Base-by-base conservation (phyloP, 495 filamentous ascomycete species). In the Penicillium desertorum region DNA sequence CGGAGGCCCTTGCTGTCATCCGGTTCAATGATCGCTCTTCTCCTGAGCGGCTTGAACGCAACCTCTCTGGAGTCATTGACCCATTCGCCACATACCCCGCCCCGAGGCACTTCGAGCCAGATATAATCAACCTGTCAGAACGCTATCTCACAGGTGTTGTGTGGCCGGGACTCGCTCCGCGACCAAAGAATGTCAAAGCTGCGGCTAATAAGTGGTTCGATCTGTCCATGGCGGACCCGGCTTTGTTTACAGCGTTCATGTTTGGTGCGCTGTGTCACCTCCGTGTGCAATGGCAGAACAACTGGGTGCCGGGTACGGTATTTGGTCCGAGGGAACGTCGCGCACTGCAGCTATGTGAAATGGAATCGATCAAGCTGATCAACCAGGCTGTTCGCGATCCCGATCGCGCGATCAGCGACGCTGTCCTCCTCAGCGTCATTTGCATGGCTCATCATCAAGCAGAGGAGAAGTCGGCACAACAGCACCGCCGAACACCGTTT, bases 391-490 rank as follows among this genome's bases (percentile, higher is more conserved):
- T 78, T 39, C 59, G 51, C 12, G 64, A 74, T 42, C 69, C 71
- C 0, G 56, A 49, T 9, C 70, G 72, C 7, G 72, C 67, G 1
- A 49, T 70, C 2, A 70, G 65, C 19, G 74, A 78, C 60, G 70
- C 70, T 0, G 60, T 78, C 0, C 59, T 78, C 19, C 61, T 75
- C 4, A 74, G 72, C 34, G 73, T 78, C 1, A 67, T 76, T 17
- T 74, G 72, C 46, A 73, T 78, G 73, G 72, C 72, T 11, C 72
- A 77, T 58, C 74, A 74, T 56, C 63, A 61, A n/a, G 63, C 71
- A 0, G 60, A 69, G 11, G 56, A 69, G 11, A 51, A 48, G 16
- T 32, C 46, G 5, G 16, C 42, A 14, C 55, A 58, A 8, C 56
- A 32, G 6, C 48, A 62, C 54, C 55, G 51, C 22, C 60, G 30